Evolutionary conservation across 2,329 filamentous ascomycete species (phyloP).

Genomic region (Apiospora arundinis): DNA sequence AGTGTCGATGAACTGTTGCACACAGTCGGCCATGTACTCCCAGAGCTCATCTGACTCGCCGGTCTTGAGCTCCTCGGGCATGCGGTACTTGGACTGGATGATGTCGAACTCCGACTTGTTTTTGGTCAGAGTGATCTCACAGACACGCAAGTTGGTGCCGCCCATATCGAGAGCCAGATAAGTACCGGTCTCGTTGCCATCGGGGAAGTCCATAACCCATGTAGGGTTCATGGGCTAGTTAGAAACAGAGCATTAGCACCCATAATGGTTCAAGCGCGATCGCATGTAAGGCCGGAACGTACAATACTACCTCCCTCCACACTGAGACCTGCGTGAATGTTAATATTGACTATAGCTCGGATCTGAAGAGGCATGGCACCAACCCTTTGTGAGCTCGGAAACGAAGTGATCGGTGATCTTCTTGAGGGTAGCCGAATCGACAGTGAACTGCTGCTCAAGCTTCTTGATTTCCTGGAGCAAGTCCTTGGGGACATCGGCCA

Average conservation of each 20-base stretch:
- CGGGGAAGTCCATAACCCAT: slow-evolving; percentile 91
- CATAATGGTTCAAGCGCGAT: neutral
- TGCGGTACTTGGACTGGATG: slow-evolving; percentile 93
- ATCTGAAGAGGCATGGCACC: neutral
- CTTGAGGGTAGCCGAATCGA: slow-evolving; percentile 83
- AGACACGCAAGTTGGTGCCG: slow-evolving; percentile 93
- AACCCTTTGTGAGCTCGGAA: slow-evolving; percentile 84
- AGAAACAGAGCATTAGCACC: neutral
- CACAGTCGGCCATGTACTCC: slow-evolving; percentile 93
- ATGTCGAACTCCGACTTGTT: slow-evolving; percentile 92
- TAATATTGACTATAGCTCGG: neutral
- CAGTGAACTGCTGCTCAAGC: slow-evolving; percentile 83
- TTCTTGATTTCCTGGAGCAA: slow-evolving; percentile 80
- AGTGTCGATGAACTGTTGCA: slow-evolving; percentile 87
- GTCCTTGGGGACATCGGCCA: slow-evolving; percentile 88
- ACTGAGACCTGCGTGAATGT: slow-evolving; percentile 67
- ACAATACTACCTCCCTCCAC: slow-evolving; percentile 93
- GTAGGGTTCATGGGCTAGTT: slow-evolving; percentile 93
- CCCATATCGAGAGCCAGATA: slow-evolving; percentile 95
- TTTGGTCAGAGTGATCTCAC: slow-evolving; percentile 87
- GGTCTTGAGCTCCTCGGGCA: slow-evolving; percentile 91
- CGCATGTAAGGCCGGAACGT: slow-evolving; percentile 47
- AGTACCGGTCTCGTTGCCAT: slow-evolving; percentile 85
- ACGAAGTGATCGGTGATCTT: slow-evolving; percentile 89
- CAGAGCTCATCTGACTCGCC: slow-evolving; percentile 85